Conservation (phyloP, 2,329 filamentous ascomycete genomes). For the Ophiostoma himal-ulmi region DNA sequence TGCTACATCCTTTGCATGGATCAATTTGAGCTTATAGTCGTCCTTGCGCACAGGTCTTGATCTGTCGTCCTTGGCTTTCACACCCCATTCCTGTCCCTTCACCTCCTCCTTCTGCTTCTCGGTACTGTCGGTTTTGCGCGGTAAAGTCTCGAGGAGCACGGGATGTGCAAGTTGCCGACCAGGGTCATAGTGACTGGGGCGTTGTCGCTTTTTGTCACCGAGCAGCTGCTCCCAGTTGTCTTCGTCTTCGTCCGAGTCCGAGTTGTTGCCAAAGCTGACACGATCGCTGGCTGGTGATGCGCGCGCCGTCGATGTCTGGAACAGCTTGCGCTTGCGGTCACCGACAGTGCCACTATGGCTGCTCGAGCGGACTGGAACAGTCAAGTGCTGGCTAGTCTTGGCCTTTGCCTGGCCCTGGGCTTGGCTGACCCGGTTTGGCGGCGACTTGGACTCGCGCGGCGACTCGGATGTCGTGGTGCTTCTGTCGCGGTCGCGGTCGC, state of each 20-base stretch:
- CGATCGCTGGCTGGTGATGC: conserved; percentile 46
- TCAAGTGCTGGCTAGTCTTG: neutral
- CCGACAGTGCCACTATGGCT: conserved; percentile 13
- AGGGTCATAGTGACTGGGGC: conserved; percentile 32
- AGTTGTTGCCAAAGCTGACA: conserved; percentile 45
- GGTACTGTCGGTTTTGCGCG: neutral
- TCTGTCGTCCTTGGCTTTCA: neutral
- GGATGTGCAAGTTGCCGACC: conserved; percentile 42
- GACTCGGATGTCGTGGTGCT: conserved; percentile 31
- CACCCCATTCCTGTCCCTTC: neutral
- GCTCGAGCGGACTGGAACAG: neutral
- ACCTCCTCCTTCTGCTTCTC: conserved; percentile 1
- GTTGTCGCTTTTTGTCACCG: conserved; percentile 45
- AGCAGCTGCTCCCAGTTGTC: conserved; percentile 45
- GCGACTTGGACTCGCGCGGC: conserved; percentile 27
- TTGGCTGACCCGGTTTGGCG: conserved; percentile 19
- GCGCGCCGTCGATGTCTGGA: conserved; percentile 26
- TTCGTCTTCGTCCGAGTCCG: conserved; percentile 42
- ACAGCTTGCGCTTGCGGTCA: conserved; percentile 46
- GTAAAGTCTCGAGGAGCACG: conserved; percentile 36
- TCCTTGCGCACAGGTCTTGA: conserved; percentile 29
- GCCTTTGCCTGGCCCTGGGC: conserved; percentile 29
- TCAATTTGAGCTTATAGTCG: conserved; percentile 42
- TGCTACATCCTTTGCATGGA: conserved; percentile 55
- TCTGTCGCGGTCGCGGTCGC: conserved; percentile 34